Conservation (phyloP, 768 basidiomycete genomes). For the Cystofilobasidium ferigula region DNA sequence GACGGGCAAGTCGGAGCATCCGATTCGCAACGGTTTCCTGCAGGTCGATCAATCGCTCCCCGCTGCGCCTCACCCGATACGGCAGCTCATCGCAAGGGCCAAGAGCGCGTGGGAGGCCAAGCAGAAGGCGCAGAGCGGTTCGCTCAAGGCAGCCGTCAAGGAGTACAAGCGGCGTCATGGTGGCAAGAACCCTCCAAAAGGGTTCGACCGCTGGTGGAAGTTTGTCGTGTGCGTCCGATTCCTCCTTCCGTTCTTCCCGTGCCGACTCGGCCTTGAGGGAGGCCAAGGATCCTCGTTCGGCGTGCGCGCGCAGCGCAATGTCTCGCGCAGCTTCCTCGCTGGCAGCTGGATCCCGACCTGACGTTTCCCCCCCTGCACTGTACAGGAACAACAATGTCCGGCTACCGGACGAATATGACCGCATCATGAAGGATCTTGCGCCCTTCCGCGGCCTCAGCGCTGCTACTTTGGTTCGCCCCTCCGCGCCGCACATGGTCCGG, state of each 20-base stretch:
- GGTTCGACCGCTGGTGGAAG: conserved; percentile 37
- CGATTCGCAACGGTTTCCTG: conserved; percentile 36
- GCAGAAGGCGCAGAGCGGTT: conserved; percentile 30
- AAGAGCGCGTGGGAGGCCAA: conserved; percentile 34
- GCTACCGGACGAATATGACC: conserved; percentile 35
- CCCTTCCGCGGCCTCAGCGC: conserved; percentile 28
- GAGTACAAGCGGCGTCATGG: conserved; percentile 34
- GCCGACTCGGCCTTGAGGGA: not conserved
- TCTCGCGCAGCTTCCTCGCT: too few relatives aligned
- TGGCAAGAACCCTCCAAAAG: conserved; percentile 31
- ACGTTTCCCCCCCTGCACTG: too few relatives aligned
- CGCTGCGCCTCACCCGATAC: conserved; percentile 42
- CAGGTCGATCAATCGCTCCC: conserved; percentile 34
- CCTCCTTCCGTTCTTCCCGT: not conserved
- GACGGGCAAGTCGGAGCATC: not conserved
- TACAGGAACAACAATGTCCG: conserved; percentile 29
- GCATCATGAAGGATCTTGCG: conserved; percentile 32
- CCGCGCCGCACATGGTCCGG: not conserved
- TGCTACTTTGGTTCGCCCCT: not conserved
- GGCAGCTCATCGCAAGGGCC: conserved; percentile 35
- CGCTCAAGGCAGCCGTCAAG: conserved; percentile 30
- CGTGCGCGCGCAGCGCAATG: not conserved
- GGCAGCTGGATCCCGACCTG: too few relatives aligned
- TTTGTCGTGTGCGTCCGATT: conserved; percentile 27
- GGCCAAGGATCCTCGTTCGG: not conserved